These are phyloP conservation scores for Aristolochia californica DNA, from an alignment of 164 flowering plant genomes.

Conservation along the genomic window DNA sequence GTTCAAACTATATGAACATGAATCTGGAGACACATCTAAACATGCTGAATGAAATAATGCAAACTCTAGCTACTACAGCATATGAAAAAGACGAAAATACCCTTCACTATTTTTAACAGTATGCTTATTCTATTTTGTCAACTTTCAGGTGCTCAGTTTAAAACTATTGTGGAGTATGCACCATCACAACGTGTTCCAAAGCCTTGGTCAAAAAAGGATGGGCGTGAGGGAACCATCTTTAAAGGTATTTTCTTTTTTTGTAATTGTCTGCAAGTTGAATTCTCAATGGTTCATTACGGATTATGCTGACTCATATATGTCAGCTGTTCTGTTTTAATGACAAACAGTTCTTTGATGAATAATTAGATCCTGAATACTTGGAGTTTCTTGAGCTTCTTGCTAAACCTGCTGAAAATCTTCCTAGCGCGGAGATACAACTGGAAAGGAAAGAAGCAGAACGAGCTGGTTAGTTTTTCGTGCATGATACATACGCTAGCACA, in stretches of 20 bases:
- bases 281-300: neutral
- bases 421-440: constrained; percentile 89
- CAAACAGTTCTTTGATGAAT: constrained; percentile 19
- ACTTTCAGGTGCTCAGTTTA: constrained; percentile 55
- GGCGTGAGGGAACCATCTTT: constrained; percentile 76
- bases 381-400: constrained; percentile 76
- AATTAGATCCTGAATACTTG: constrained; percentile 78
- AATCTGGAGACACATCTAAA: too few species aligned
- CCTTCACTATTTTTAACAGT: too few species aligned
- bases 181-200: constrained; percentile 88
- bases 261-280: neutral
- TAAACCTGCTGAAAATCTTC: constrained; percentile 91
- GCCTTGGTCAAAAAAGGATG: constrained; percentile 64
- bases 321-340: constrained; percentile 9
- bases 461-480: constrained; percentile 43
- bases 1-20: too few species aligned
- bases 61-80: too few species aligned
- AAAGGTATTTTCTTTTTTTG: constrained; percentile 39
- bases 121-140: neutral
- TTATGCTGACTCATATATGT: neutral
- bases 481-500: too few species aligned
- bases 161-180: constrained; percentile 75
- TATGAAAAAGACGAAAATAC: too few species aligned
- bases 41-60: too few species aligned
- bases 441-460: constrained; percentile 85